Evolutionary conservation across 176 grass and related monocot species (phyloP), one percentile per base, ranked within the genome.

Genomic region (Phoenix roebelenii): DNA sequence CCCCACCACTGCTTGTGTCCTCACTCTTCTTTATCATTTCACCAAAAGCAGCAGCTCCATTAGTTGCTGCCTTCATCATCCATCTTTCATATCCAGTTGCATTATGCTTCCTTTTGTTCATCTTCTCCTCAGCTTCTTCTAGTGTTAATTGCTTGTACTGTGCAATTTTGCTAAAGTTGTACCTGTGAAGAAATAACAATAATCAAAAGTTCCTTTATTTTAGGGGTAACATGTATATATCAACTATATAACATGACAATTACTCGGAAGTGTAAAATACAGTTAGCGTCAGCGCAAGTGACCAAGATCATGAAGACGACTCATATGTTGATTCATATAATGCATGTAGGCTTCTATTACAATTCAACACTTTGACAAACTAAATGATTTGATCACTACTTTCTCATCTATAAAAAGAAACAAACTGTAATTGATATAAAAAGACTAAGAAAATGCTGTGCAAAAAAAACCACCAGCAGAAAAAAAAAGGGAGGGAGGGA

Each of bases 71-170:
- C 62, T 88, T 90, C 78, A 90, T 90, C 92, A 90, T 82, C 92
- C 92, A 88, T 24, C 75, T 83, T 78, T 85, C 87, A 59, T 85
- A 85, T 10, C 92, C 87, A 25, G 75, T 88, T 74, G 86, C 92
- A 55, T 73, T 85, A 28, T 25, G 74, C 60, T 66, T 85, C 63
- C 83, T 77, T 51, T 59, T 90, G 62, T 74, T 90, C 91, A 96
- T 88, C 55, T 85, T 88, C 78, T 90, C 87, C 65, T 96, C 81
- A 74, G 87, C 92, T 68, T 96, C 92, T 80, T 96, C 81, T 30
- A 88, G 67, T 55, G 92, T 96, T 25, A 96, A 80, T 59, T 88
- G 83, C 80, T 90, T 96, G 61, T 90, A 90, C 49, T 88, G 87
- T 35, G 83, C 81, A 55, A 88, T 44, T 72, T 88, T 96, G 68